A percentile compares a stretch with the other conserved stretches of the same genome.
phyloP scores from a whole-genome alignment of 768 basidiomycete species.

The Dentipellis fragilis region DNA sequence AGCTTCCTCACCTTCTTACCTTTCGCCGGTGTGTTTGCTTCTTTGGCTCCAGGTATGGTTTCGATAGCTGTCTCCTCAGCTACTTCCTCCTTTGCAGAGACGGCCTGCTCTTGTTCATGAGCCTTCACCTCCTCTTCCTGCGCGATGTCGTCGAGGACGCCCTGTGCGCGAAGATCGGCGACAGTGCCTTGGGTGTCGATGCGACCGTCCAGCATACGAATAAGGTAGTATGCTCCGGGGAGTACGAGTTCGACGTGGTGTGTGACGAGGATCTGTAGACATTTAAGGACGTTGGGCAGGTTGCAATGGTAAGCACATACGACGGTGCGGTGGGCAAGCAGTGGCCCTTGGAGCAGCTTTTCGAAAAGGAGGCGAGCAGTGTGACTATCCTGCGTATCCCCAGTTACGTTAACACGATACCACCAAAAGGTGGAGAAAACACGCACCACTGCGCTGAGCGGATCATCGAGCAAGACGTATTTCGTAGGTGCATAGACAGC shows the following conservation, averaged over 20 bases:
- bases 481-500: slow-evolving; percentile 57
- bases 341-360: slow-evolving; percentile 52
- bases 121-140: slow-evolving; percentile 35
- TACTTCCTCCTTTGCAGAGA: slow-evolving; percentile 9
- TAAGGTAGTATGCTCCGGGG: slow-evolving; percentile 60
- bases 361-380: slow-evolving; percentile 56
- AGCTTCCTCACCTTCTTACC: slow-evolving; percentile 62
- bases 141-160: slow-evolving; percentile 51
- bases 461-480: slow-evolving; percentile 68
- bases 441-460: slow-evolving; percentile 71
- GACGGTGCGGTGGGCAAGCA: slow-evolving; percentile 61
- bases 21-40: too few species aligned
- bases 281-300: not conserved
- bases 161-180: slow-evolving; percentile 49
- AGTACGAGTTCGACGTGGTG: slow-evolving; percentile 81
- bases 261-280: slow-evolving; percentile 55
- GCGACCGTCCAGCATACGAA: slow-evolving; percentile 75
- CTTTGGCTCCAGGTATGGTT: slow-evolving; percentile 18
- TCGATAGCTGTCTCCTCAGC: slow-evolving; percentile 21
- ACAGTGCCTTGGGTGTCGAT: slow-evolving; percentile 68
- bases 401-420: not conserved
- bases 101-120: slow-evolving; percentile 31
- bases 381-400: slow-evolving; percentile 44
- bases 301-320: slow-evolving; percentile 21
- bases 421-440: not conserved